Conservation (phyloP, 192 early-diverging fungal species). For the Coemansia sp. region DNA sequence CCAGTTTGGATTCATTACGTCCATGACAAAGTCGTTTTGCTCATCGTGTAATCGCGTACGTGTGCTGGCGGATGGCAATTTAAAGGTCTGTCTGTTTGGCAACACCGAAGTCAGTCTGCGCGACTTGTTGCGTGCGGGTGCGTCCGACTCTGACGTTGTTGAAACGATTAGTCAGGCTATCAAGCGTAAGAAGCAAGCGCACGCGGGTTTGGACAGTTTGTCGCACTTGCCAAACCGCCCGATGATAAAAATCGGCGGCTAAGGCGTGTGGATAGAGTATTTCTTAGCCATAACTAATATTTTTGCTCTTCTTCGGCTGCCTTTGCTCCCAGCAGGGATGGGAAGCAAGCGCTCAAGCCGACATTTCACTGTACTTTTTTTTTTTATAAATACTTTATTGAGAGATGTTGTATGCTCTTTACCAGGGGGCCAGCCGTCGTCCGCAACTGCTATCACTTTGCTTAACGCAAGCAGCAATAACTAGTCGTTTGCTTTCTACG, state of each 20-base stretch:
- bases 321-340: not conserved
- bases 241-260: conserved; percentile 96
- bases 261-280: conserved; percentile 2
- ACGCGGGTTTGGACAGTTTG: conserved; percentile 91
- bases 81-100: conserved; percentile 95
- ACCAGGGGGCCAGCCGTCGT: not conserved
- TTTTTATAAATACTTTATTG: not conserved
- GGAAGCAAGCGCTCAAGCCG: not conserved
- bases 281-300: conserved; percentile 5
- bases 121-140: conserved; percentile 71
- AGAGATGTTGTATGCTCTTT: not conserved
- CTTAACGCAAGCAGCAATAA: not conserved
- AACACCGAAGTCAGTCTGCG: conserved; percentile 86
- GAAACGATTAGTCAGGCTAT: conserved; percentile 78
- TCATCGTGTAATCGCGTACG: conserved; percentile 92
- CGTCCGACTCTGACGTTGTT: conserved; percentile 68
- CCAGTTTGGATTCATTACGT: conserved; percentile 96
- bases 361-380: not conserved
- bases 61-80: conserved; percentile 90
- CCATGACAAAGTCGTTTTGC: conserved; percentile 98
- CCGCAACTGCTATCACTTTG: not conserved
- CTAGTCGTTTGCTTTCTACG: not conserved
- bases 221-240: conserved; percentile 85
- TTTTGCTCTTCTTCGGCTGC: not conserved
- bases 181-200: conserved; percentile 87